Base-by-base conservation (phyloP, 1,139 yeast species). In the Candida gigantensis region DNA sequence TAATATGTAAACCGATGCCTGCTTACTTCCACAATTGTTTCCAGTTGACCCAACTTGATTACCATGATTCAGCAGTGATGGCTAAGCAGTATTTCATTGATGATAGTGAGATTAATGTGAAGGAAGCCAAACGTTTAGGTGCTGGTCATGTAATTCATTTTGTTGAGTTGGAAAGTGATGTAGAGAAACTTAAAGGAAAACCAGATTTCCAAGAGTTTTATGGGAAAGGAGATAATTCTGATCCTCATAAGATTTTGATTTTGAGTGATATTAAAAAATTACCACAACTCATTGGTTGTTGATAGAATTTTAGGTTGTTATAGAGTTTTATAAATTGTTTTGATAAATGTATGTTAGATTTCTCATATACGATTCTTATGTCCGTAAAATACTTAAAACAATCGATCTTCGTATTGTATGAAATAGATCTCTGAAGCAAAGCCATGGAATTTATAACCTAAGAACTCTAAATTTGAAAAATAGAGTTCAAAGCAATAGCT, bases 1-100 rank as follows among this genome's bases (percentile, higher is more conserved):
- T 92, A 40, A 61, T 83, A 21, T 90, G 97, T 64, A 92, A 92
- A 64, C 98, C 98, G 11, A 86, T 86, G 80, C 65, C 69, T 11
- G 69, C 55, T 37, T 72, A 57, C 47, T 72, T 62, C 48, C 60
- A 46, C 65, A 80, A 54, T 74, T 80, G 88, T 13, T 69, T 86
- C 60, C 44, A 55, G 9, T 74, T 79, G 40, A 83, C 96, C 25
- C 84, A 85, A 19, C 71, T 80, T 19, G 72, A 71, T 44, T 71
- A 65, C 36, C 49, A 39, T 39, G 76, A 72, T 55, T 76, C 73
- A 23, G 46, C 38, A 13, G 60, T 47, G 3, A 44, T 61, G 53
- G 37, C 49, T 2, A 43, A 50, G 13, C 63, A 65, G 40, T 77
- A 79, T 53, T 90, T 85, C 55, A 78, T 92, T 12, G 98, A 92